A percentile compares a stretch with the other conserved stretches of the same genome.
phyloP scores from a whole-genome alignment of 148 eudicot genomes.

The Amaranthus palmeri region DNA sequence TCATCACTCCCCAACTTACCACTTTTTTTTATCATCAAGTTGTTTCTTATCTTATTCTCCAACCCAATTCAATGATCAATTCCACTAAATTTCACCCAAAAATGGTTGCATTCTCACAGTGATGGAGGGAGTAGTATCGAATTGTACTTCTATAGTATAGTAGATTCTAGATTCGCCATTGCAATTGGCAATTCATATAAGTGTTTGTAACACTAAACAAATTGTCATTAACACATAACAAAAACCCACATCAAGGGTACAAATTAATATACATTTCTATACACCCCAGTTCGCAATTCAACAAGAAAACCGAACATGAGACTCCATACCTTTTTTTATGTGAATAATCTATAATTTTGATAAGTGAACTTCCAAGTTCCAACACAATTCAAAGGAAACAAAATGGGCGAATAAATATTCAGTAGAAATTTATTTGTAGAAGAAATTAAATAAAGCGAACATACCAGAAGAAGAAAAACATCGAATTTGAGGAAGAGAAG shows the following conservation, averaged over 20 bases:
- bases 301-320: not conserved
- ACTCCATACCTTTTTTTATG: not conserved
- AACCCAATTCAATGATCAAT: no score
- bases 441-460: not conserved
- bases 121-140: no score
- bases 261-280: no score
- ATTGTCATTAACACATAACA: slow-evolving; percentile 3
- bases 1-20: no score
- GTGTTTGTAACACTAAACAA: not conserved
- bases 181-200: no score
- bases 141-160: no score
- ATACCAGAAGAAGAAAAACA: slow-evolving; percentile 35
- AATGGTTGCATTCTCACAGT: no score
- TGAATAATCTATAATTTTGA: not conserved
- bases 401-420: not conserved
- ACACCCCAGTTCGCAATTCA: not conserved
- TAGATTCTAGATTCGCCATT: no score
- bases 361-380: not conserved
- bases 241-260: not conserved
- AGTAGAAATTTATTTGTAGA: not conserved
- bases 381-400: not conserved
- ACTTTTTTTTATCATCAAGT: no score
- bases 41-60: no score
- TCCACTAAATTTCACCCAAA: no score
- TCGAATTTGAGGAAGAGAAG: slow-evolving; percentile 12